phyloP scores from a whole-genome alignment of 805 yeast species.

The Wickerhamomyces kurtzmanii region DNA sequence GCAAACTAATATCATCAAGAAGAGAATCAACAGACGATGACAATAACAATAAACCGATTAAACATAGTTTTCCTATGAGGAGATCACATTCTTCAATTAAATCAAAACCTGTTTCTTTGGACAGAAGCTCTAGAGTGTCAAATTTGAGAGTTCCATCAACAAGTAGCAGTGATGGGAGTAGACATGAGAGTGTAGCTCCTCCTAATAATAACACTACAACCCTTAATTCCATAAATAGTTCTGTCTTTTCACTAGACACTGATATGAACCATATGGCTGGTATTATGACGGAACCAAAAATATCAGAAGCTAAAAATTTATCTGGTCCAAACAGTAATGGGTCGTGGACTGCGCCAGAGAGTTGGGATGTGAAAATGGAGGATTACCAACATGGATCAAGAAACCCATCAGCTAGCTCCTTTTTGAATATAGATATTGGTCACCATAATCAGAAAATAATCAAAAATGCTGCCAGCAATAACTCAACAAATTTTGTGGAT shows the following conservation, averaged over 20 bases:
- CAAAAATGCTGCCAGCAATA: constrained; percentile 5
- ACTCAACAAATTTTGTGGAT: constrained; percentile 7
- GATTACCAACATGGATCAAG: constrained; percentile 2
- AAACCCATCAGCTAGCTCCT: constrained; percentile 1
- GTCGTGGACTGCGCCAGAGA: constrained; percentile 48
- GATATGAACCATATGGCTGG: constrained; percentile 42
- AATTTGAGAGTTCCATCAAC: neutral
- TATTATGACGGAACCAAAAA: constrained; percentile 22
- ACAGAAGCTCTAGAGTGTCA: constrained; percentile 13
- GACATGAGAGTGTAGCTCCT: constrained; percentile 8
- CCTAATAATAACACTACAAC: too few species aligned
- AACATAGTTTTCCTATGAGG: too few species aligned
- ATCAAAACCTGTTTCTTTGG: neutral
- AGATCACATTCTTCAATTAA: neutral
- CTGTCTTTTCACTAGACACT: too few species aligned
- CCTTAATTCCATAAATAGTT: too few species aligned
- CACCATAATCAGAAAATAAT: constrained; percentile 9
- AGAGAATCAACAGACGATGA: constrained; percentile 1
- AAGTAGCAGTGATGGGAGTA: constrained; percentile 3
- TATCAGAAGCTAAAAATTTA: neutral
- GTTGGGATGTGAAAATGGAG: constrained; percentile 52
- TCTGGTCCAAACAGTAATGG: constrained; percentile 7
- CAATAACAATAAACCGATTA: too few species aligned
- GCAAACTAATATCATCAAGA: constrained; percentile 12
- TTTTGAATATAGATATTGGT: constrained; percentile 7